phyloP scores from a whole-genome alignment of 2,329 filamentous ascomycete species.

The Ophiostoma australiae region DNA sequence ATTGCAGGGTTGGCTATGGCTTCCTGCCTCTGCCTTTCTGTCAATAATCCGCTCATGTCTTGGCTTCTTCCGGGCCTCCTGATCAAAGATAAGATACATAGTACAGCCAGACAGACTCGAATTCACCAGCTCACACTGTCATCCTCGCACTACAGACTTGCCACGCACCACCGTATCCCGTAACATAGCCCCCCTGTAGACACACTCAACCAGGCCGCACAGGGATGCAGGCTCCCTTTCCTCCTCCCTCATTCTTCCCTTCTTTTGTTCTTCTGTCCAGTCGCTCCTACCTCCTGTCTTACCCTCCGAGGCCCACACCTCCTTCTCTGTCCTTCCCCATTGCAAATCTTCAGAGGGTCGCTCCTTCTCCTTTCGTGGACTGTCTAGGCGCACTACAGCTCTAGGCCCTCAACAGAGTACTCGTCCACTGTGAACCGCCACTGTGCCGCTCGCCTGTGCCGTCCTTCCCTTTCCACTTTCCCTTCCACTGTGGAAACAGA shows the following conservation, averaged over 20 bases:
- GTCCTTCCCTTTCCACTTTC: constrained; percentile 8
- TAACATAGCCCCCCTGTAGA: neutral
- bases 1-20: constrained; percentile 3
- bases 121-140: neutral
- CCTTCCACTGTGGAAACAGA: neutral
- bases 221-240: constrained; percentile 10
- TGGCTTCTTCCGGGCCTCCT: constrained; percentile 1
- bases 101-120: neutral
- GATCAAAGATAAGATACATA: neutral
- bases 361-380: constrained; percentile 4
- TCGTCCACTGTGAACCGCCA: neutral
- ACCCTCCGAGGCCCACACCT: constrained; percentile 18
- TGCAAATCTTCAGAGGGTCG: constrained; percentile 25
- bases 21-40: constrained; percentile 1
- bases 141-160: neutral
- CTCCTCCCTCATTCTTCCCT: constrained; percentile 3
- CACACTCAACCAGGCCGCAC: neutral
- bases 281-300: neutral
- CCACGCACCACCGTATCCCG: neutral
- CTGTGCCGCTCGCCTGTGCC: constrained; percentile 13
- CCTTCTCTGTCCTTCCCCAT: constrained; percentile 11
- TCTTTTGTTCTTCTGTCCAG: neutral
- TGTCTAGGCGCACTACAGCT: neutral
- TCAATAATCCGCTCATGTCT: constrained; percentile 7
- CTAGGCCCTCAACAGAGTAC: neutral